Base-by-base conservation (phyloP, 176 grass and related monocot species). In the Oryza rufipogon region DNA sequence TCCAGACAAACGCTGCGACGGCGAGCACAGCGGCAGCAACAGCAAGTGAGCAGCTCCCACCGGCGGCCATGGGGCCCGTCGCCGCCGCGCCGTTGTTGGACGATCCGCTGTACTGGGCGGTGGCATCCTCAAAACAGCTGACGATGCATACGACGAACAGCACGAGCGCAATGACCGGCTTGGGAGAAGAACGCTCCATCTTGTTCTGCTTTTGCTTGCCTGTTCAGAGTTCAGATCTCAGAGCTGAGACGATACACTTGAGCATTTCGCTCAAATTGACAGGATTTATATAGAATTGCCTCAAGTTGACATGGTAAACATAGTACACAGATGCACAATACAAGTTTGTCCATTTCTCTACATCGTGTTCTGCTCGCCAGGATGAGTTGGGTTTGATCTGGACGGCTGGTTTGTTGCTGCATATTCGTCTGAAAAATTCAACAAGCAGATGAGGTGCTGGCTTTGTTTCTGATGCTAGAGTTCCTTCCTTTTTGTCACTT, bases 1-100 rank as follows among this genome's bases (percentile, higher is more conserved):
- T 83, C 52, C 58, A 88, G 28, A 88, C n/a, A 19, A 83, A 77
- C 19, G 69, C 87, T 1, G 47, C 60, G 4, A 74, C 12, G 25
- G 60, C 81, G 19, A 84, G 9, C 13, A 26, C 32, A 3, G 68
- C 34, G 0, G 60, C 47, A 10, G 75, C 75, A 6, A 79, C 34
- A 1, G 15, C 82, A 1, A 77, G 0, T 0, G 68, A 16, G 63
- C 54, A 76, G n/a, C 32, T 17, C 2, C 32, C 72, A 6, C 26
- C 63, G 10, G 66, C 82, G 11, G 32, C 54, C 54, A 58, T 58
- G 54, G 54, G 19, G 0, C 17, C 26, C 17, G 54, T 20, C 54
- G 54, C 54, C 19, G 54, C 54, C 54, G 47, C 54, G 19, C 17
- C 54, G 7, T 58, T 58, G 54, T 6, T 58, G 54, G 54, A n/a